A percentile compares a stretch with the other conserved stretches of the same genome.
Conservation (phyloP, 1,139 yeast species). For the Pichia sp. region DNA sequence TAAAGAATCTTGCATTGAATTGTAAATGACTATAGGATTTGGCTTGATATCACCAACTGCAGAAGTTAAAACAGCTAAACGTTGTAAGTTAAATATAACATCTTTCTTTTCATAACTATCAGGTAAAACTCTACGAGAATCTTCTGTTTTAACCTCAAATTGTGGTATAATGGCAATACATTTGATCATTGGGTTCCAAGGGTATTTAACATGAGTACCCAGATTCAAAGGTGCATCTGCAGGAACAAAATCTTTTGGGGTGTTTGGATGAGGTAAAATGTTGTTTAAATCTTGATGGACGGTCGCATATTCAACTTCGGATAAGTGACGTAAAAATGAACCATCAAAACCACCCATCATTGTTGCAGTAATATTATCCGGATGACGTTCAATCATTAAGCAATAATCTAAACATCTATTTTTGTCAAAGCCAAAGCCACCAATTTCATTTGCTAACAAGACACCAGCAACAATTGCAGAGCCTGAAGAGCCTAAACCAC, state of each 20-base stretch:
- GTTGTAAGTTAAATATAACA: constrained; percentile 79
- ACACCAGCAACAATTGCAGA: constrained; percentile 98
- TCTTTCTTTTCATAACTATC: constrained; percentile 71
- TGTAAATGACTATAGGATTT: constrained; percentile 72
- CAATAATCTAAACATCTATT: constrained; percentile 88
- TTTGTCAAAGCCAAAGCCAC: constrained; percentile 63
- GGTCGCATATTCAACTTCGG: constrained; percentile 60
- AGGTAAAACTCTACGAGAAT: constrained; percentile 85
- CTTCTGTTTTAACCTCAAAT: constrained; percentile 90
- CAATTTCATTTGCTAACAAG: constrained; percentile 82
- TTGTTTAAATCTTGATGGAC: constrained; percentile 80
- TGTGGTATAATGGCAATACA: constrained; percentile 90
- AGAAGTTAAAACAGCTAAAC: constrained; percentile 67
- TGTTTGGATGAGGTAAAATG: constrained; percentile 59
- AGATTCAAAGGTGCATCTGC: constrained; percentile 79
- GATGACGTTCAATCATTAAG: constrained; percentile 94
- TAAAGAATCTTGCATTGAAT: constrained; percentile 93
- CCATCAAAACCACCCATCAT: constrained; percentile 99
- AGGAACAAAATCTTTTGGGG: constrained; percentile 40
- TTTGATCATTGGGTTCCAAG: constrained; percentile 74
- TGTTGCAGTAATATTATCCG: constrained; percentile 97
- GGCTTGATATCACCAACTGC: constrained; percentile 83
- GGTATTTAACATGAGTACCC: constrained; percentile 84
- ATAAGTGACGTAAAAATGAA: constrained; percentile 76
- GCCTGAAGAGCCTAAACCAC: constrained; percentile 97